These are phyloP conservation scores for Aureobasidium subglaciale DNA, from an alignment of 2,329 filamentous ascomycete species.

Conservation along the genomic window DNA sequence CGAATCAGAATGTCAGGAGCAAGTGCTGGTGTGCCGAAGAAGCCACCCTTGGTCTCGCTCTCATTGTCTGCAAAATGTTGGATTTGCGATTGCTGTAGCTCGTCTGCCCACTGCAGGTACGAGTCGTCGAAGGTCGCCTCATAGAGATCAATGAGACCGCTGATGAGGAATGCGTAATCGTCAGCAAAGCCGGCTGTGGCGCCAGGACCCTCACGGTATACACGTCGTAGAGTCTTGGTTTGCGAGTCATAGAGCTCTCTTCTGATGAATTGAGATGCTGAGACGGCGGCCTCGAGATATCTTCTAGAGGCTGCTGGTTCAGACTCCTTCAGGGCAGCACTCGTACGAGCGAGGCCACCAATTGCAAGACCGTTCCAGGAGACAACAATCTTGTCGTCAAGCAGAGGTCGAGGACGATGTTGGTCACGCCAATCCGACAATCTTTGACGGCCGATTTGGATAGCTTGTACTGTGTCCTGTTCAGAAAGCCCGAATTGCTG, in stretches of 20 bases:
- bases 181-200: conserved; percentile 74
- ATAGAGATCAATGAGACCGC: conserved; percentile 77
- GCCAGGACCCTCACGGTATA: conserved; percentile 63
- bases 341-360: conserved; percentile 68
- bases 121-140: conserved; percentile 69
- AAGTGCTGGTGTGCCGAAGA: conserved; percentile 61
- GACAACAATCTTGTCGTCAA: conserved; percentile 84
- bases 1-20: conserved; percentile 70
- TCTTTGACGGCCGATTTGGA: conserved; percentile 60
- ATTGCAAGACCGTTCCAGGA: conserved; percentile 88
- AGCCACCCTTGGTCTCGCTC: conserved; percentile 44
- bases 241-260: conserved; percentile 62
- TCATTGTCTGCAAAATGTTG: conserved; percentile 65
- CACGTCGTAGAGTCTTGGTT: conserved; percentile 60
- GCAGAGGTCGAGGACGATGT: conserved; percentile 65
- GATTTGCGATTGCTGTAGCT: conserved; percentile 70
- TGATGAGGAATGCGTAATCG: conserved; percentile 85
- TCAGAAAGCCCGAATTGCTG: conserved; percentile 67
- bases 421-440: conserved; percentile 64
- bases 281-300: conserved; percentile 60
- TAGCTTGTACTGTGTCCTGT: conserved; percentile 59
- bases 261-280: conserved; percentile 66
- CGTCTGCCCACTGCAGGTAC: conserved; percentile 74
- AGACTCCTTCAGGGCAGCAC: conserved; percentile 57
- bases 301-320: conserved; percentile 38